Conservation (phyloP, 2,329 filamentous ascomycete genomes). For the Talaromyces albobiverticillius region DNA sequence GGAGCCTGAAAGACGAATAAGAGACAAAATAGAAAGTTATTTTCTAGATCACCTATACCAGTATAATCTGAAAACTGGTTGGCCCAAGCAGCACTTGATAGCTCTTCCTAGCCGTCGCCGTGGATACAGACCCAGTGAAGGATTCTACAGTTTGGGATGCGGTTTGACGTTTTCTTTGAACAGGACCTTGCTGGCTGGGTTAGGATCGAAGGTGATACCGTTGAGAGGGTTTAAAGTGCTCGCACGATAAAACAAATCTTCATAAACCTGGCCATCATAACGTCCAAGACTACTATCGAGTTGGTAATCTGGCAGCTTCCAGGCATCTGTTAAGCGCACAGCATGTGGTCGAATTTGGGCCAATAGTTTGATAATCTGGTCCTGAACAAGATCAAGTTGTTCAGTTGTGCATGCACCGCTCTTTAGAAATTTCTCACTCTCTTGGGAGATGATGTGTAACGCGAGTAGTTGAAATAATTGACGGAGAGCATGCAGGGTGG, state of each 20-base stretch:
- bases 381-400: slow-evolving; percentile 68
- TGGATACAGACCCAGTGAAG: too few relatives aligned
- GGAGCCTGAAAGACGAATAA: too few relatives aligned
- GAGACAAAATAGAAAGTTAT: too few relatives aligned
- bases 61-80: too few relatives aligned
- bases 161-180: too few relatives aligned
- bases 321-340: slow-evolving; percentile 67
- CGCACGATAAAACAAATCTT: slow-evolving; percentile 71
- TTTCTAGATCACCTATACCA: too few relatives aligned
- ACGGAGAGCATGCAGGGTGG: slow-evolving; percentile 59
- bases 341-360: slow-evolving; percentile 72
- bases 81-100: too few relatives aligned
- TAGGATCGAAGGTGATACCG: slow-evolving; percentile 67
- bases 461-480: slow-evolving; percentile 66
- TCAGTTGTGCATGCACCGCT: slow-evolving; percentile 66
- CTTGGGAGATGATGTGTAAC: slow-evolving; percentile 64
- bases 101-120: too few relatives aligned
- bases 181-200: too few relatives aligned
- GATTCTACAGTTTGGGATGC: too few relatives aligned
- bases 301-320: slow-evolving; percentile 77
- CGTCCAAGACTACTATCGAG: slow-evolving; percentile 69
- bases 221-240: slow-evolving; percentile 72
- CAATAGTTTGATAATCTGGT: slow-evolving; percentile 67
- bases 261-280: slow-evolving; percentile 72
- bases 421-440: slow-evolving; percentile 70